Percentiles rank a stretch among this genome's conserved stretches.
Conservation (phyloP, 495 filamentous ascomycete genomes). For the Penicillium maclennaniae region DNA sequence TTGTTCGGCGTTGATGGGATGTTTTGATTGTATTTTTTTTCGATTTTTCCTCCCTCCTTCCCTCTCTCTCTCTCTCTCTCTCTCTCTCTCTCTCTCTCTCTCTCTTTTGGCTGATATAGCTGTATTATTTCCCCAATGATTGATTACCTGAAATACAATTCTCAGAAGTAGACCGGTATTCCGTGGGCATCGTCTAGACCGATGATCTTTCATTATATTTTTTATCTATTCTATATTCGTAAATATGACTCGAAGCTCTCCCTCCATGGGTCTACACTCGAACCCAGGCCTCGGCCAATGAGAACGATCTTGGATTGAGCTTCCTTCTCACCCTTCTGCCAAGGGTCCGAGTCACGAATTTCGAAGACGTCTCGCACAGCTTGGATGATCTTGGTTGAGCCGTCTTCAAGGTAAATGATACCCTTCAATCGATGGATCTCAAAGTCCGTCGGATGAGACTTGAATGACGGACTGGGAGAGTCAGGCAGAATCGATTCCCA, state of each 20-base stretch:
- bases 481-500: constrained; percentile 72
- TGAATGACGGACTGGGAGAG: not conserved
- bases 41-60: too few species aligned
- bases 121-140: constrained; percentile 33
- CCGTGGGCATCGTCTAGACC: not conserved
- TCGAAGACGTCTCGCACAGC: constrained; percentile 93
- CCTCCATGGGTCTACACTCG: constrained; percentile 27
- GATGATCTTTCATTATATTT: not conserved
- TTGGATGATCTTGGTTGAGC: constrained; percentile 71
- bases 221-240: not conserved
- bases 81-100: constrained; percentile 14
- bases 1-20: constrained; percentile 18
- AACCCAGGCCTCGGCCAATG: constrained; percentile 64
- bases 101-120: constrained; percentile 18
- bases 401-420: constrained; percentile 57
- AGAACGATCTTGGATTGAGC: constrained; percentile 69
- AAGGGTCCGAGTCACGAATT: constrained; percentile 61
- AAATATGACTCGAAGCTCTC: constrained; percentile 35
- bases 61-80: constrained; percentile 12
- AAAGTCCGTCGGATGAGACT: constrained; percentile 34
- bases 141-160: constrained; percentile 18
- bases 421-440: constrained; percentile 90
- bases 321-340: constrained; percentile 19
- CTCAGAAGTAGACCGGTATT: not conserved
- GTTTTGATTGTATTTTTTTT: constrained; percentile 31